These are phyloP conservation scores for Boletales sp. DNA, from an alignment of 768 basidiomycete species.

Conservation along the genomic window DNA sequence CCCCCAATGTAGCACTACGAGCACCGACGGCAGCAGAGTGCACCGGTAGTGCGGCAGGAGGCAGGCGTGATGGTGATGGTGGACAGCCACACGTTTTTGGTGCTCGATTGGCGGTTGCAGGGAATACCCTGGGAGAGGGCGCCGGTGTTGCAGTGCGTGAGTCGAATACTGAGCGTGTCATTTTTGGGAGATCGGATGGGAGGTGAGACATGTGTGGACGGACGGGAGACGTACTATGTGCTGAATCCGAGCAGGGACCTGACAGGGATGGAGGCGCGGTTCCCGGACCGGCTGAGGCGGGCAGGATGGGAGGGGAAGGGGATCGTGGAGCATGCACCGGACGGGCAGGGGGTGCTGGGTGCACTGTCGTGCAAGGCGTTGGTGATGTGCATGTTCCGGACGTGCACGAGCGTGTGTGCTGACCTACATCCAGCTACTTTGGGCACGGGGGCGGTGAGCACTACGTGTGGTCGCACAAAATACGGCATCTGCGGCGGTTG, in stretches of 20 bases:
- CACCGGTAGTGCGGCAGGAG: too few species aligned
- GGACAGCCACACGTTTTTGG: conserved; percentile 80
- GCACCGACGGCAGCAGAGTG: too few species aligned
- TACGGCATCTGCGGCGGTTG: conserved; percentile 77
- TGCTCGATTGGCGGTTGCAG: conserved; percentile 87
- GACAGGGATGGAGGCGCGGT: conserved; percentile 74
- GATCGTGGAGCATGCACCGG: conserved; percentile 67
- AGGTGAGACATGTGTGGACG: too few species aligned
- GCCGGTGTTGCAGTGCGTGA: conserved; percentile 80
- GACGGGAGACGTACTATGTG: conserved; percentile 72
- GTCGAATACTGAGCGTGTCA: conserved; percentile 83
- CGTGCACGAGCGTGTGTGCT: neutral
- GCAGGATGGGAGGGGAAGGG: conserved; percentile 81
- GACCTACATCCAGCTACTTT: conserved; percentile 70
- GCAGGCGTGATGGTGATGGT: too few species aligned
- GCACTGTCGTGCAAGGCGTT: conserved; percentile 75
- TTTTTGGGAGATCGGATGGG: conserved; percentile 86
- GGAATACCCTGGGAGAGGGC: conserved; percentile 95
- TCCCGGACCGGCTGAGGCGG: conserved; percentile 74
- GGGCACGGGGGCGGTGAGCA: conserved; percentile 97
- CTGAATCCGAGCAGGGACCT: conserved; percentile 94
- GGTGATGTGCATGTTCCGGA: conserved; percentile 67
- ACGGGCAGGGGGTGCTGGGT: conserved; percentile 76
- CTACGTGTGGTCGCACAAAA: conserved; percentile 83
- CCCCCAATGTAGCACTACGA: too few species aligned